Percentiles rank a stretch among this genome's conserved stretches.
Conservation (phyloP, 192 early-diverging fungal species). For the Entomortierella beljakovae region DNA sequence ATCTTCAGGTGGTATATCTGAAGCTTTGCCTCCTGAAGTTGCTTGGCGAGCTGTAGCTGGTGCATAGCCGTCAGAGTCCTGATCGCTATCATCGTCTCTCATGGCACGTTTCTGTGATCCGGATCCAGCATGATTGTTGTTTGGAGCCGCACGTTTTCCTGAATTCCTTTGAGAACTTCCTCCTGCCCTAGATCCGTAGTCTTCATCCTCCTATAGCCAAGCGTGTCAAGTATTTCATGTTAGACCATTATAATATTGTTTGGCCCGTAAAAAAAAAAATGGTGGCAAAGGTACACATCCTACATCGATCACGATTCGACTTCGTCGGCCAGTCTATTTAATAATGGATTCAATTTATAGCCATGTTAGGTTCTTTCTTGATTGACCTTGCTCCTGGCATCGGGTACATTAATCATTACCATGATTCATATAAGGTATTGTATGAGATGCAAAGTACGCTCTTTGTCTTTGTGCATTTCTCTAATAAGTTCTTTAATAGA, state of each 20-base stretch:
- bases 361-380: neutral
- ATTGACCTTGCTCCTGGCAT: no score
- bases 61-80: conserved; percentile 7
- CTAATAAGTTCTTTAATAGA: no score
- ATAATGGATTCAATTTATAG: neutral
- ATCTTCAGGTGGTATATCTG: conserved; percentile 54
- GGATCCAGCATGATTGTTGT: conserved; percentile 9
- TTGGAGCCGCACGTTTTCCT: conserved; percentile 17
- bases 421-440: no score
- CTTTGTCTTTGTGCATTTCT: no score
- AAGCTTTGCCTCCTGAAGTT: neutral
- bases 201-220: conserved; percentile 22
- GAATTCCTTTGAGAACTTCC: conserved; percentile 9
- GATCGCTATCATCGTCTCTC: conserved; percentile 36
- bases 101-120: conserved; percentile 41
- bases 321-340: conserved; percentile 17
- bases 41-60: conserved; percentile 1
- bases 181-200: conserved; percentile 11
- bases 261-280: neutral
- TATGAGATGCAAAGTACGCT: no score
- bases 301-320: conserved; percentile 27
- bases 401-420: no score
- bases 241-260: neutral
- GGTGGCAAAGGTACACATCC: conserved; percentile 1
- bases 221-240: neutral